Conservation (phyloP, 805 yeast species). For the Geotrichum ghanense region DNA sequence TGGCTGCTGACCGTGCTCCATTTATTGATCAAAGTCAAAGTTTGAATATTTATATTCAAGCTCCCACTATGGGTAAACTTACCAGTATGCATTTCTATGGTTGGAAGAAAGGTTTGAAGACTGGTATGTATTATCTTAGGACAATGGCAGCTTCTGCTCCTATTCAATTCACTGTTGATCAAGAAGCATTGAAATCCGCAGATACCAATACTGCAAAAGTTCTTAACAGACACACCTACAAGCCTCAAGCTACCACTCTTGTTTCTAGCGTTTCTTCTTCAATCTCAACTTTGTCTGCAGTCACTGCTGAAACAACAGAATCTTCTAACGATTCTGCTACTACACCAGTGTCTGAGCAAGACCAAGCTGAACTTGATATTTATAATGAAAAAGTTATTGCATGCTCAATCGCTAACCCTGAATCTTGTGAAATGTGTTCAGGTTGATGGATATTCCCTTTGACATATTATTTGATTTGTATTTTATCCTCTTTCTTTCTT, state of each 20-base stretch:
- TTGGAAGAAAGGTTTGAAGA: slow-evolving; percentile 93
- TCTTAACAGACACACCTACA: background rate
- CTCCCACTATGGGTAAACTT: slow-evolving; percentile 85
- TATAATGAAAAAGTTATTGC: slow-evolving; percentile 80
- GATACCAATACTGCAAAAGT: slow-evolving; percentile 7
- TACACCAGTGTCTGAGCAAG: slow-evolving; percentile 21
- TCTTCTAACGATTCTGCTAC: slow-evolving; percentile 7
- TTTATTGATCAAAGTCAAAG: slow-evolving; percentile 85
- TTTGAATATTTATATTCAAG: slow-evolving; percentile 71
- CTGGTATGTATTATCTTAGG: slow-evolving; percentile 93
- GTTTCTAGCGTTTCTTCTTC: slow-evolving; percentile 20
- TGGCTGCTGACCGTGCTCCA: slow-evolving; percentile 67
- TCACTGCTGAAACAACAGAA: slow-evolving; percentile 14
- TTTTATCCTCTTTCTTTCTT: too few relatives aligned
- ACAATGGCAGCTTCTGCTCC: slow-evolving; percentile 95
- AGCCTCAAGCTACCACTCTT: background rate
- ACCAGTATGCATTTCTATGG: slow-evolving; percentile 97
- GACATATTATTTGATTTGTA: too few relatives aligned
- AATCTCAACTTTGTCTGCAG: slow-evolving; percentile 31
- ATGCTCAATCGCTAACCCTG: slow-evolving; percentile 86
- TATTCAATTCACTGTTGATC: slow-evolving; percentile 71
- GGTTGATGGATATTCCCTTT: too few relatives aligned
- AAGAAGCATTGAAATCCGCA: slow-evolving; percentile 21
- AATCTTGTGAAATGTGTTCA: slow-evolving; percentile 91
- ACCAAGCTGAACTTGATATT: slow-evolving; percentile 48